Evolutionary conservation across 805 yeast species (phyloP).

Genomic region (Myxozyma sirexii): DNA sequence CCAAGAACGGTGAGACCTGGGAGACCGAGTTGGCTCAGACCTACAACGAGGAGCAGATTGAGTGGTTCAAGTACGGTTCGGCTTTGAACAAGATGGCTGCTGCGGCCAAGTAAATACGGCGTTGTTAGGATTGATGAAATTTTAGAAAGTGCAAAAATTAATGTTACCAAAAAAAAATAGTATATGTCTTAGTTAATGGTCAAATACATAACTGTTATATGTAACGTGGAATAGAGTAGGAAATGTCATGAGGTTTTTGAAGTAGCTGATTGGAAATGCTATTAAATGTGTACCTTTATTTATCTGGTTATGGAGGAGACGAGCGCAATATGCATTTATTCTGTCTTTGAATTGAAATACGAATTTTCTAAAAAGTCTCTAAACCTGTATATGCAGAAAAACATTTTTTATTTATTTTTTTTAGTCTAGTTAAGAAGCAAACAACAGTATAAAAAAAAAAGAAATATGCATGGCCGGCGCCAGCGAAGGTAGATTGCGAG

Average conservation of each 20-base stretch:
- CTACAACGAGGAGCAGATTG: constrained; percentile 94
- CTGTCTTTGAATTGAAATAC: background rate
- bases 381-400: background rate
- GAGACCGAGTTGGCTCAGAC: constrained; percentile 92
- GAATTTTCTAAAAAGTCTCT: background rate
- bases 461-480: background rate
- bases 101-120: constrained; percentile 12
- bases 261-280: background rate
- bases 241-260: background rate
- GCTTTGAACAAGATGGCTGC: constrained; percentile 94
- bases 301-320: background rate
- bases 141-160: background rate
- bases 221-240: constrained; percentile 1
- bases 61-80: constrained; percentile 98
- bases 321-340: background rate
- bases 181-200: constrained; percentile 3
- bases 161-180: constrained; percentile 2
- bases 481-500: background rate
- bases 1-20: constrained; percentile 81
- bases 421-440: background rate
- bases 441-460: background rate
- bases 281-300: background rate
- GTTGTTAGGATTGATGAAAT: constrained; percentile 7
- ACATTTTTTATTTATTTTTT: background rate
- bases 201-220: background rate